Conservation (phyloP, 129 eudicot species). For the Escallonia herrerae region DNA sequence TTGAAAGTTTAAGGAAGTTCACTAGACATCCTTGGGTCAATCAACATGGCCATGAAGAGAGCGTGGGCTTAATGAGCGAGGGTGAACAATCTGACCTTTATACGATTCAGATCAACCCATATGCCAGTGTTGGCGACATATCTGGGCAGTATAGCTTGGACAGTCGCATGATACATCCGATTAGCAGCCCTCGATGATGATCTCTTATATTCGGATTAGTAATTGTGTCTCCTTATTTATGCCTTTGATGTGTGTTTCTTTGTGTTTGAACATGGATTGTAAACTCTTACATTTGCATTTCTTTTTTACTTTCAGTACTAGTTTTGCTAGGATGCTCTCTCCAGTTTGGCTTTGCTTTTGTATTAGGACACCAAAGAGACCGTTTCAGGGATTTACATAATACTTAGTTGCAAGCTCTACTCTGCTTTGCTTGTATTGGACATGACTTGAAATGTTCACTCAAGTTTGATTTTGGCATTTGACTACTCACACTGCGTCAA, state of each 20-base stretch:
- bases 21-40: slow-evolving; percentile 31
- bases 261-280: neutral
- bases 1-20: slow-evolving; percentile 24
- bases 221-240: neutral
- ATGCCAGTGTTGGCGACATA: slow-evolving; percentile 1
- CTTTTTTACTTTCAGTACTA: no score
- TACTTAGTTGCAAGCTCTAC: no score
- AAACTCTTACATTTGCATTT: no score
- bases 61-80: neutral
- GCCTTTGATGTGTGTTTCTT: neutral
- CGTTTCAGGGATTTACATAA: no score
- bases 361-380: no score
- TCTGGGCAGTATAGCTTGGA: slow-evolving; percentile 16
- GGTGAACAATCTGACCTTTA: slow-evolving; percentile 17
- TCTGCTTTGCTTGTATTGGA: no score
- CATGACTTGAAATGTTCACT: no score
- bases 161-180: slow-evolving; percentile 1
- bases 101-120: slow-evolving; percentile 1
- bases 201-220: neutral
- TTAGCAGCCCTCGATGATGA: neutral
- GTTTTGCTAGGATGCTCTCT: no score
- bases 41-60: slow-evolving; percentile 5
- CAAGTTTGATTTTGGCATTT: no score
- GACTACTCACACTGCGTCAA: no score
- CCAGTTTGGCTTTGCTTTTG: no score